Conservation (phyloP, 2,329 filamentous ascomycete species). For the Cercospora brassicicola region DNA sequence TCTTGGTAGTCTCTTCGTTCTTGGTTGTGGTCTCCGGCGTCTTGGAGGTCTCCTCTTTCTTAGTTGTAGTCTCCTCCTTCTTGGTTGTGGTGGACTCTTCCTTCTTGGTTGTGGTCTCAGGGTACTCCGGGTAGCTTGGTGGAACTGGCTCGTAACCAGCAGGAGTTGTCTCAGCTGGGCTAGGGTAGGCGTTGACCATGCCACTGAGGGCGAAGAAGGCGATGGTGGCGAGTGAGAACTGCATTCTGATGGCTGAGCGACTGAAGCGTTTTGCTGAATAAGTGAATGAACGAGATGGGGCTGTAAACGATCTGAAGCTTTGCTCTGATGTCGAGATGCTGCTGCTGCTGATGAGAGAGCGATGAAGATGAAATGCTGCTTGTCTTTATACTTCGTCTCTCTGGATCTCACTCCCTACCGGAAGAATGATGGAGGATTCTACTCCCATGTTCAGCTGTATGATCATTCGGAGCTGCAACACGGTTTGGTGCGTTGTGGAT, state of each 20-base stretch:
- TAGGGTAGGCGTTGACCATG: conserved; percentile 22
- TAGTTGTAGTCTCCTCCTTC: neutral
- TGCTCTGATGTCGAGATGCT: conserved; percentile 13
- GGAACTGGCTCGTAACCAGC: conserved; percentile 12
- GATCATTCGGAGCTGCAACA: neutral
- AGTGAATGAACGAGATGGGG: conserved; percentile 14
- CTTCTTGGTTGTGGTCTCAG: neutral
- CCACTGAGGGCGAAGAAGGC: conserved; percentile 24
- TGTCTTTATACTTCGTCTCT: conserved; percentile 14
- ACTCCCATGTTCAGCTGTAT: neutral
- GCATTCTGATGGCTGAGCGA: conserved; percentile 22
- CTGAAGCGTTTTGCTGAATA: conserved; percentile 12
- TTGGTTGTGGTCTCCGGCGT: neutral
- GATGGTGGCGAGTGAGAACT: conserved; percentile 23
- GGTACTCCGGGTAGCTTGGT: neutral
- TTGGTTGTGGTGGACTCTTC: neutral
- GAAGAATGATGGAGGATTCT: neutral
- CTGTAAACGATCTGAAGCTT: conserved; percentile 10
- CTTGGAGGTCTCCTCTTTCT: neutral
- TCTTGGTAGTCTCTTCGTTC: neutral
- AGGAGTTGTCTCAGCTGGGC: conserved; percentile 13
- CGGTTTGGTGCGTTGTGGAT: neutral
- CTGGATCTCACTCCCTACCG: neutral
- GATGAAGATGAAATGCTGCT: neutral
- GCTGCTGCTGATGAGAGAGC: conserved; percentile 20